Evolutionary conservation across 768 basidiomycete genomes (phyloP).

Genomic region (Kwoniella heveanensis): DNA sequence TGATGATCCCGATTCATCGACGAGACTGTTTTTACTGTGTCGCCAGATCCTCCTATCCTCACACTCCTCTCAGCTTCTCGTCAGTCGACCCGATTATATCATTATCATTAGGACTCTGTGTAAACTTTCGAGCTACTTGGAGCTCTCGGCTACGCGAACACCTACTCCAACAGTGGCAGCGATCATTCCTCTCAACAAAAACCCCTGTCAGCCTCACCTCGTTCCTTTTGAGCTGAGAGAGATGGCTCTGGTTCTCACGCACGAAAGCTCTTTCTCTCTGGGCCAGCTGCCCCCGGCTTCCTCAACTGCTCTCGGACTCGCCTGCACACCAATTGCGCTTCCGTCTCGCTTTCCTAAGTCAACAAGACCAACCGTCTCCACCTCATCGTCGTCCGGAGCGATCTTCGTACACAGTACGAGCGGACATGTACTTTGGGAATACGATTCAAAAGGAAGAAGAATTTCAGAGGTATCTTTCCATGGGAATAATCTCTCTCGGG

Average conservation of each 20-base stretch:
- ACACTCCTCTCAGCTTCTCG: no score
- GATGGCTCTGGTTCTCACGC: conserved; percentile 23
- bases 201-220: no score
- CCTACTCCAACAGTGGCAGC: no score
- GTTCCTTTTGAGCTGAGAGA: no score
- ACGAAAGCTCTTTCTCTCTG: conserved; percentile 8
- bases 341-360: conserved; percentile 30
- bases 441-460: conserved; percentile 26
- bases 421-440: conserved; percentile 28
- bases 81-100: no score
- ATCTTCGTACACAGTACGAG: conserved; percentile 12
- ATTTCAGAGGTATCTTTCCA: conserved; percentile 22
- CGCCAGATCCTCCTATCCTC: neutral
- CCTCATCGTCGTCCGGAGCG: conserved; percentile 17
- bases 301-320: no score
- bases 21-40: conserved; percentile 20
- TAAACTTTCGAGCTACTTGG: no score
- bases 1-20: neutral
- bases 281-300: neutral
- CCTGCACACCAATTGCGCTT: no score
- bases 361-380: conserved; percentile 13
- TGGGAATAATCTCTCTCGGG: neutral
- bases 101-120: no score
- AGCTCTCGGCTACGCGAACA: no score
- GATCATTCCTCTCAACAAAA: no score